Evolutionary conservation across 1,284 basidiomycete genomes (phyloP).

Genomic region (Farysia itapuensis): DNA sequence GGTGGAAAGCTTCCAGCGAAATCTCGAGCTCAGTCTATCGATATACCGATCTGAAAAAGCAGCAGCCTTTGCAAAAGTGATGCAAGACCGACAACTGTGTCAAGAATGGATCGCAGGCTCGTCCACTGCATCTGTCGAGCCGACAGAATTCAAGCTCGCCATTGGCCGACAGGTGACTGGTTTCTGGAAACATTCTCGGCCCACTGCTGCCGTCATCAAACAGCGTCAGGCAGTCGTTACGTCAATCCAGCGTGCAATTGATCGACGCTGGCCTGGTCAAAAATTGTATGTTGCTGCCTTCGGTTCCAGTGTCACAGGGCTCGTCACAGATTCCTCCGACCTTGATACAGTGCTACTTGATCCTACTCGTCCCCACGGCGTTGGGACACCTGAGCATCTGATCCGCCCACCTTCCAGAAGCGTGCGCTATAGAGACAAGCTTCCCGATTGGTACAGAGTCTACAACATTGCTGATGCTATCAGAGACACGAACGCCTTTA

Average conservation of each 20-base stretch:
- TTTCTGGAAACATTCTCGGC: conserved; percentile 29
- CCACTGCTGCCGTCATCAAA: conserved; percentile 1
- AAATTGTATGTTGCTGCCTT: conserved; percentile 39
- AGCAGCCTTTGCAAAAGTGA: not conserved
- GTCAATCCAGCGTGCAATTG: conserved; percentile 35
- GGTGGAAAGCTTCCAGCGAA: no score
- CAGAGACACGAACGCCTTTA: conserved; percentile 9
- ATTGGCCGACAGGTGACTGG: conserved; percentile 28
- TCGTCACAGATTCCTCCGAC: conserved; percentile 37
- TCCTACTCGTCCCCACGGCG: conserved; percentile 33
- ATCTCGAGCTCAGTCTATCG: no score
- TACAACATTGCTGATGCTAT: conserved; percentile 18
- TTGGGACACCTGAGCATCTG: conserved; percentile 26
- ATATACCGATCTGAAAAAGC: not conserved
- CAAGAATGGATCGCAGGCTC: not conserved
- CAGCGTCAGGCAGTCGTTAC: conserved; percentile 18
- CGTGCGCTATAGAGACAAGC: conserved; percentile 7
- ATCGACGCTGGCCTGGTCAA: conserved; percentile 23
- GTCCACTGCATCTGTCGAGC: no score
- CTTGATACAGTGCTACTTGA: conserved; percentile 49
- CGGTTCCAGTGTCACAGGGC: conserved; percentile 48
- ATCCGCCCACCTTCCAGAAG: not conserved
- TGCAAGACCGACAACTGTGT: not conserved
- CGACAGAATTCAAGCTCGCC: conserved; percentile 1
- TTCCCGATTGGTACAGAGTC: conserved; percentile 40